A percentile compares a stretch with the other conserved stretches of the same genome.
phyloP scores from a whole-genome alignment of 306 rosid genomes.

The Canavalia ensiformis region DNA sequence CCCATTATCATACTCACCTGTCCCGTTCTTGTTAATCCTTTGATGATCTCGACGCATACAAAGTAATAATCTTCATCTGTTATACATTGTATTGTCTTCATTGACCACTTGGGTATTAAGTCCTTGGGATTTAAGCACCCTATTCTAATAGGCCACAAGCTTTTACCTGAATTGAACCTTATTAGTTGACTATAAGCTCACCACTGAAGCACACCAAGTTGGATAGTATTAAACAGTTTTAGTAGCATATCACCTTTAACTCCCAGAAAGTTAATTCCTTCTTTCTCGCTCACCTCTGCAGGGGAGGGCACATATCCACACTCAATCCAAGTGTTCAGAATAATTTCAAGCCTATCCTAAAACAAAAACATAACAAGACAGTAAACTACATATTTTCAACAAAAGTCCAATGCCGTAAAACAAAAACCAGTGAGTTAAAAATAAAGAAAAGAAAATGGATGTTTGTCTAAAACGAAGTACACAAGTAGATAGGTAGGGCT shows the following conservation, averaged over 20 bases:
- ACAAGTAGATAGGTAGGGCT: background rate
- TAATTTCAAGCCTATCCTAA: constrained; percentile 94
- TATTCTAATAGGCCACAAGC: constrained; percentile 78
- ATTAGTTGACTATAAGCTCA: constrained; percentile 42
- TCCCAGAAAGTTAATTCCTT: constrained; percentile 75
- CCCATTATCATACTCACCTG: constrained; percentile 56
- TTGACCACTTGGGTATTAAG: constrained; percentile 72
- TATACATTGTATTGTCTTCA: constrained; percentile 66
- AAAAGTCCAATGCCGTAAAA: constrained; percentile 5
- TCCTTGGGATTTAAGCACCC: constrained; percentile 74
- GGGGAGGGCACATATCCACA: constrained; percentile 78
- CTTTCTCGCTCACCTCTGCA: constrained; percentile 83
- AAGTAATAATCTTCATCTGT: constrained; percentile 69
- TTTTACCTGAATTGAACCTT: constrained; percentile 62
- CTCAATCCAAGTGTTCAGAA: constrained; percentile 83
- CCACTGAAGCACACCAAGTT: background rate
- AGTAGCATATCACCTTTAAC: constrained; percentile 63
- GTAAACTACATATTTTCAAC: constrained; percentile 14
- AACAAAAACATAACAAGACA: constrained; percentile 45
- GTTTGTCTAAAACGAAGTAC: constrained; percentile 3
- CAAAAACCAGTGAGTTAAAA: background rate
- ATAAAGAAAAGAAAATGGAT: background rate
- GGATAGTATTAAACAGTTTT: constrained; percentile 32
- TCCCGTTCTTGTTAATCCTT: constrained; percentile 55
- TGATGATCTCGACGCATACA: constrained; percentile 63